Percentiles rank a stretch among this genome's conserved stretches.
Evolutionary conservation across 352 stramenopile genomes (phyloP).

Genomic region (Globisporangium barbulae): DNA sequence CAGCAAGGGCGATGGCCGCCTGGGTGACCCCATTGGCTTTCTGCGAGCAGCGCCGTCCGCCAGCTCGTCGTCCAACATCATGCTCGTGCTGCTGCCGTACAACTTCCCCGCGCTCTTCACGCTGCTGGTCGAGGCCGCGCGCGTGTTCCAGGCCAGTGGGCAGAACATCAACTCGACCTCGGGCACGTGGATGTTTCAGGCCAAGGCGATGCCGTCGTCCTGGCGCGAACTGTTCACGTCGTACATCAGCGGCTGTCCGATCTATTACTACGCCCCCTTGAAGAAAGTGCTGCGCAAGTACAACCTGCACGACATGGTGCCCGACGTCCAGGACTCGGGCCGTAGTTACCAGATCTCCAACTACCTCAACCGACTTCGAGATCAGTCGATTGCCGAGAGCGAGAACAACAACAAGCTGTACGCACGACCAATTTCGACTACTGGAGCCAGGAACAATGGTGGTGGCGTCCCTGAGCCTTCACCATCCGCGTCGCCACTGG

Average conservation of each 20-base stretch:
- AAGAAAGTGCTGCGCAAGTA: conserved; percentile 86
- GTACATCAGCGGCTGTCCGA: conserved; percentile 66
- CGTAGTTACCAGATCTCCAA: conserved; percentile 84
- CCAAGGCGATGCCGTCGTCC: conserved; percentile 82
- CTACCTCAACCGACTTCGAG: conserved; percentile 66
- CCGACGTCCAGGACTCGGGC: conserved; percentile 76
- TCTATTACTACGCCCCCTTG: conserved; percentile 82
- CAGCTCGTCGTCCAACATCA: conserved; percentile 26
- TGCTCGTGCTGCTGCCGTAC: conserved; percentile 87
- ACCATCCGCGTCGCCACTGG: conserved; percentile 31
- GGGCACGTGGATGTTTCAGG: conserved; percentile 81
- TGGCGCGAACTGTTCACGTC: conserved; percentile 82
- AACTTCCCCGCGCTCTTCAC: conserved; percentile 84
- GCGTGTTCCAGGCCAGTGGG: conserved; percentile 76
- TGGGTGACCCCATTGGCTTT: conserved; percentile 82
- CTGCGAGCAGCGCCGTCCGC: conserved; percentile 41
- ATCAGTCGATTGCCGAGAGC: conserved; percentile 70
- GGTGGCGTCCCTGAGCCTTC: conserved; percentile 33
- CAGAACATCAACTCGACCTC: conserved; percentile 68
- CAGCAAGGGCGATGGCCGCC: conserved; percentile 75
- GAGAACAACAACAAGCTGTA: conserved; percentile 82
- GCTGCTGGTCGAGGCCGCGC: conserved; percentile 75
- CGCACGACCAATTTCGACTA: conserved; percentile 29
- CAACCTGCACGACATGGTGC: conserved; percentile 86
- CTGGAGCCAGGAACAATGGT: background rate